These are phyloP conservation scores for Hypoxylon sp. DNA, from an alignment of 2,329 filamentous ascomycete species.

Conservation along the genomic window DNA sequence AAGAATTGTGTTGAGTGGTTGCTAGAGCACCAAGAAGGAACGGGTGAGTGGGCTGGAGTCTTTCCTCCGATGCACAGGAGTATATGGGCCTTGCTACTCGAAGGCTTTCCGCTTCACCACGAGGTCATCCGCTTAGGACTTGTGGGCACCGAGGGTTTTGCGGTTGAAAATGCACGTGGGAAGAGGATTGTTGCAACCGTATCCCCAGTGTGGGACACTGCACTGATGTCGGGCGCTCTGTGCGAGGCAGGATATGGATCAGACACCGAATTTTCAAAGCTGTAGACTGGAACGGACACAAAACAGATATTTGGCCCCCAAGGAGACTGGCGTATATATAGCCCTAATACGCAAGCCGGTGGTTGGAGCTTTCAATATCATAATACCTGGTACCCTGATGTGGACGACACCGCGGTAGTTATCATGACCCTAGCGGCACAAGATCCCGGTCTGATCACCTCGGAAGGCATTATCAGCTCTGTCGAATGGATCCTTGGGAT, in stretches of 20 bases:
- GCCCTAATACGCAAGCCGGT: slow-evolving; percentile 40
- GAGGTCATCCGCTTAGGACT: slow-evolving; percentile 40
- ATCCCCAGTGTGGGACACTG: slow-evolving; percentile 52
- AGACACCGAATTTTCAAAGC: slow-evolving; percentile 36
- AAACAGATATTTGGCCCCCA: slow-evolving; percentile 18
- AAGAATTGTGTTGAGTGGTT: slow-evolving; percentile 48
- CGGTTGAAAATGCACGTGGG: slow-evolving; percentile 44
- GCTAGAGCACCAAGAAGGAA: slow-evolving; percentile 48
- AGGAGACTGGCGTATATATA: slow-evolving; percentile 50
- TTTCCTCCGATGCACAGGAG: slow-evolving; percentile 48
- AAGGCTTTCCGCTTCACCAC: slow-evolving; percentile 46
- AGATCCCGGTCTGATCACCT: slow-evolving; percentile 15
- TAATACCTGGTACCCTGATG: slow-evolving; percentile 50
- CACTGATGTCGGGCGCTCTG: slow-evolving; percentile 48
- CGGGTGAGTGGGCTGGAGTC: slow-evolving; percentile 50
- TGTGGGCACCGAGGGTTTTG: slow-evolving; percentile 47
- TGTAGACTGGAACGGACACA: slow-evolving; percentile 7
- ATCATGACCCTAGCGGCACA: slow-evolving; percentile 49
- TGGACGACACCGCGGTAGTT: slow-evolving; percentile 51
- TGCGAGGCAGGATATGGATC: slow-evolving; percentile 7
- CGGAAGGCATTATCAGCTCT: neutral
- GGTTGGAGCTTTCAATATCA: slow-evolving; percentile 51
- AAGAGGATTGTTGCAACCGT: slow-evolving; percentile 48
- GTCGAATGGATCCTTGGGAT: slow-evolving; percentile 51
- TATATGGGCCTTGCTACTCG: slow-evolving; percentile 47